Conservation (phyloP, 2,329 filamentous ascomycete genomes). For the Fusarium ambrosium region DNA sequence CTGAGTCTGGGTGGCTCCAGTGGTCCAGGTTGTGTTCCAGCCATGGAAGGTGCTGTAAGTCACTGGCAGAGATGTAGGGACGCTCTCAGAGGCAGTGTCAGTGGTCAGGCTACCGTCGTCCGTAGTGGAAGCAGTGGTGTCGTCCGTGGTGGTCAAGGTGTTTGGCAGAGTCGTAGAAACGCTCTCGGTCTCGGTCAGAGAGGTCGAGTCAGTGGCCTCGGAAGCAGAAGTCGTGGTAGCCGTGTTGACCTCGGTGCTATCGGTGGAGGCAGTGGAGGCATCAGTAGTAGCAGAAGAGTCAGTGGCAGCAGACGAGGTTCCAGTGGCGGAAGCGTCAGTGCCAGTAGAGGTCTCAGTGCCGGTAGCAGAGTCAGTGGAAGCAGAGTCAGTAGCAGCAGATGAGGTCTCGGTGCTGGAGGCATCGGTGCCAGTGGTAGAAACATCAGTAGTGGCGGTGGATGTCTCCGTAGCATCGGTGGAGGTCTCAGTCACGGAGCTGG, state of each 20-base stretch:
- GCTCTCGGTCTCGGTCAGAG: neutral
- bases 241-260: neutral
- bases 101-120: neutral
- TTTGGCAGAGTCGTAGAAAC: neutral
- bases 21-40: conserved; percentile 35
- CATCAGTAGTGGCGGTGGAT: neutral
- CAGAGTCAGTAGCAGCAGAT: conserved; percentile 19
- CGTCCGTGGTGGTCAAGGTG: neutral
- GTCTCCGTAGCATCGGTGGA: conserved; percentile 1
- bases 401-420: conserved; percentile 20
- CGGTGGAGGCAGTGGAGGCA: neutral
- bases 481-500: conserved; percentile 13
- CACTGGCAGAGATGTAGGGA: conserved; percentile 12
- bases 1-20: conserved; percentile 16
- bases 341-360: conserved; percentile 6
- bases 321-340: conserved; percentile 15
- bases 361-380: neutral
- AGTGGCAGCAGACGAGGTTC: conserved; percentile 3
- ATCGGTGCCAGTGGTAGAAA: neutral
- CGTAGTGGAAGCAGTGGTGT: neutral
- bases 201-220: neutral
- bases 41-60: conserved; percentile 33
- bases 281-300: neutral
- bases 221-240: neutral
- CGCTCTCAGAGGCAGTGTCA: conserved; percentile 10